Conservation (phyloP, 306 rosid genomes). For the Dicorynia guianensis region DNA sequence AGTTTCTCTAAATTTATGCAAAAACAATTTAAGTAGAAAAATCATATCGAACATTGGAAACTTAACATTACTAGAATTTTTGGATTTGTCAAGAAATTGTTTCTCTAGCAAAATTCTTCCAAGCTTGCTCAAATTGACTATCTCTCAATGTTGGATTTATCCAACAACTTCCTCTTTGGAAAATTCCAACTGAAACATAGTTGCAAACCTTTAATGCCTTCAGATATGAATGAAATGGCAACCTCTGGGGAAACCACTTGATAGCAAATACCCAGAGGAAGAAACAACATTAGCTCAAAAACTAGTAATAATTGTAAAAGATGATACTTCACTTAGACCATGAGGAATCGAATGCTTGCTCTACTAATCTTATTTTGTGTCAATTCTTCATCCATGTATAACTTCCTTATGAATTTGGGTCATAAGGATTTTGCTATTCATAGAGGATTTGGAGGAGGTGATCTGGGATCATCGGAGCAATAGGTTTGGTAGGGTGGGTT, state of each 20-base stretch:
- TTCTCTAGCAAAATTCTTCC: slow-evolving; percentile 12
- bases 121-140: slow-evolving; percentile 10
- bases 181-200: slow-evolving; percentile 14
- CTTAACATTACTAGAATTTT: not conserved
- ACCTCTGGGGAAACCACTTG: slow-evolving; percentile 38
- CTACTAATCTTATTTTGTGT: no score
- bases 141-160: slow-evolving; percentile 15
- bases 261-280: not conserved
- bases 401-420: no score
- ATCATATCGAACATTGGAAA: slow-evolving; percentile 7
- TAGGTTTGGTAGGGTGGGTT: no score
- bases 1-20: slow-evolving; percentile 22
- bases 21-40: not conserved
- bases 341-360: no score
- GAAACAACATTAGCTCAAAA: not conserved
- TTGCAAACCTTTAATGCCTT: slow-evolving; percentile 24
- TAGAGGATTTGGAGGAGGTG: no score
- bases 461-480: no score
- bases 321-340: not conserved
- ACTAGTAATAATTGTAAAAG: not conserved
- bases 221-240: slow-evolving; percentile 2
- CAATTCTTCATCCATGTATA: no score
- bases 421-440: no score
- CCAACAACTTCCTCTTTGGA: slow-evolving; percentile 5
- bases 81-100: slow-evolving; percentile 31